phyloP scores from a whole-genome alignment of 1,284 basidiomycete species.

The Heterobasidion parviporum region DNA sequence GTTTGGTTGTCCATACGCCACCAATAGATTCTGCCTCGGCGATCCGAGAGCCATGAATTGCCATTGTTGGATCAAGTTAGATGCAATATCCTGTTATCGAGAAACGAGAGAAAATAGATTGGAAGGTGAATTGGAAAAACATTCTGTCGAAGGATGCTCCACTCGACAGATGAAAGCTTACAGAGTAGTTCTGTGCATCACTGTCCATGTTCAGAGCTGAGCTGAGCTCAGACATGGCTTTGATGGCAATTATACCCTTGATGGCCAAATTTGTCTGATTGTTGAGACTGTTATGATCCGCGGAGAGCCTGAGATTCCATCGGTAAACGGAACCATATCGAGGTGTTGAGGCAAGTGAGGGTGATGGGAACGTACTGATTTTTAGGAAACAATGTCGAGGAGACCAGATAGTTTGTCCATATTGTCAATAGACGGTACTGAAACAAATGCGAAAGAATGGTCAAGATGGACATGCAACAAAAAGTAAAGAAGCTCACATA shows the following conservation, averaged over 20 bases:
- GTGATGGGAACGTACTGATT: conserved; percentile 22
- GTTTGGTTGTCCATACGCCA: conserved; percentile 16
- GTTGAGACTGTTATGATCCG: conserved; percentile 9
- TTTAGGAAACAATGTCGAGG: conserved; percentile 25
- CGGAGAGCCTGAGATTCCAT: conserved; percentile 4
- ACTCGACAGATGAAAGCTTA: conserved; percentile 9
- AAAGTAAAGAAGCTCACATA: too few species aligned
- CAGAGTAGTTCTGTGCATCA: conserved; percentile 20
- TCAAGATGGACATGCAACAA: not conserved
- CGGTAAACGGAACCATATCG: too few species aligned
- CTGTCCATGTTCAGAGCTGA: conserved; percentile 15
- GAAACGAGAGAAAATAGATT: too few species aligned
- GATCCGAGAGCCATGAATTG: conserved; percentile 4
- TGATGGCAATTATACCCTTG: conserved; percentile 33
- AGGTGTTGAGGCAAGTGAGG: too few species aligned
- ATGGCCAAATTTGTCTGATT: conserved; percentile 22
- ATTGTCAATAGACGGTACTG: conserved; percentile 32
- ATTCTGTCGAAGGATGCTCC: too few species aligned
- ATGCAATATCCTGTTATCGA: conserved; percentile 2
- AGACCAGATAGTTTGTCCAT: conserved; percentile 31
- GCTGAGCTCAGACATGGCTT: conserved; percentile 32
- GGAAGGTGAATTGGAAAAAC: not conserved
- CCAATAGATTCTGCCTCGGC: conserved; percentile 5
- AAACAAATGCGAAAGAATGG: not conserved
- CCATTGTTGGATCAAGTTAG: conserved; percentile 9